Conservation (phyloP, 179 eudicot genomes). For the Beta corolliflora region DNA sequence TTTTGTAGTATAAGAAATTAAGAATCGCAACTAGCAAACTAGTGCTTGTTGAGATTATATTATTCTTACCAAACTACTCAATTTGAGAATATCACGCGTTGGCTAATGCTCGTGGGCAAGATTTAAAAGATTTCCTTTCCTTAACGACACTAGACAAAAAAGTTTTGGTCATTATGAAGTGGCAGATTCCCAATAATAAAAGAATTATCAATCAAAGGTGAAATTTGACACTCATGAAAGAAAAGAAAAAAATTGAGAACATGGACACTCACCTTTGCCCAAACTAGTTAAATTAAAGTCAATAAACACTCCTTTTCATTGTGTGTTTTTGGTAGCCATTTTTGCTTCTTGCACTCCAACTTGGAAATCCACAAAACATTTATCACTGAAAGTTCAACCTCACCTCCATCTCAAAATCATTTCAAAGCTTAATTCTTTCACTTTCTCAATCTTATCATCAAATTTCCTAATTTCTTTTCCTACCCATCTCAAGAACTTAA, state of each 20-base stretch:
- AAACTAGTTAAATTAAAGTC: not conserved
- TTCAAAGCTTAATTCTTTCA: not conserved
- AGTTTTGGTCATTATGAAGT: constrained; percentile 7
- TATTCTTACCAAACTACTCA: not conserved
- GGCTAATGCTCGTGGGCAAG: not conserved
- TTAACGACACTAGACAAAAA: constrained; percentile 4
- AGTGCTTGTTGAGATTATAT: too few species aligned
- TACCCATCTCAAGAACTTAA: not conserved
- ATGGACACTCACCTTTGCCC: not conserved
- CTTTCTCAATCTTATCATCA: not conserved
- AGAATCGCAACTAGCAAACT: too few species aligned
- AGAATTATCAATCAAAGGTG: not conserved
- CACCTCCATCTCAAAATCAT: not conserved
- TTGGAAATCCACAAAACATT: not conserved
- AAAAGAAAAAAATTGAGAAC: not conserved
- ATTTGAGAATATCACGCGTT: constrained; percentile 8
- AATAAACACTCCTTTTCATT: not conserved
- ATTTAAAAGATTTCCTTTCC: not conserved
- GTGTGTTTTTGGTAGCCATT: not conserved
- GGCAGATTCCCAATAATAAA: not conserved
- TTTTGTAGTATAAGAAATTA: too few species aligned
- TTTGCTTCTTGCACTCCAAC: not conserved
- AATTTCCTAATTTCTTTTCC: not conserved
- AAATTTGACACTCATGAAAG: not conserved
- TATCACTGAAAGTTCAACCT: not conserved